phyloP scores from a whole-genome alignment of 768 basidiomycete genomes.

The Leccinellum luteum region DNA sequence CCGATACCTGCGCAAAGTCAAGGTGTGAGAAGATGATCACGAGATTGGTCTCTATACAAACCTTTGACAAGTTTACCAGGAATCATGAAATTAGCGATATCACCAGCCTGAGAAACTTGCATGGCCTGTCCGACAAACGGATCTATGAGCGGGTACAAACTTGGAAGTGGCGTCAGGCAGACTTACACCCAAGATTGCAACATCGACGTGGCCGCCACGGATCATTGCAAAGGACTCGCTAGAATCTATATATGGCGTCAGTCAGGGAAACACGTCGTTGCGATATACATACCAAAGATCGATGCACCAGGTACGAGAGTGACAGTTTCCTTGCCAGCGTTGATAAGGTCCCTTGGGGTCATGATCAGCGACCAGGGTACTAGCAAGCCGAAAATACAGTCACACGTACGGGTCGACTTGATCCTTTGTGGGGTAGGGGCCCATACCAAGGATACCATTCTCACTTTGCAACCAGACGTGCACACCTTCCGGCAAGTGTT shows the following conservation, averaged over 20 bases:
- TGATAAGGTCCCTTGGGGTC: conserved; percentile 73
- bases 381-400: background rate
- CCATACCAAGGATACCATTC: conserved; percentile 88
- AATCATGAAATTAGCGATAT: conserved; percentile 98
- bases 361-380: conserved; percentile 1
- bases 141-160: conserved; percentile 1
- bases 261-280: background rate
- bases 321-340: conserved; percentile 93
- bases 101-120: conserved; percentile 91
- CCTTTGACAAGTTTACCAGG: conserved; percentile 91
- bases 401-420: conserved; percentile 73
- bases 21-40: conserved; percentile 8
- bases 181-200: conserved; percentile 87
- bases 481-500: conserved; percentile 68
- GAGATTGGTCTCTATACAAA: conserved; percentile 16
- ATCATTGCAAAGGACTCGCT: conserved; percentile 97
- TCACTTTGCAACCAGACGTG: conserved; percentile 91
- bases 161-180: background rate
- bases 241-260: conserved; percentile 48
- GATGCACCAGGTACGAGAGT: conserved; percentile 91
- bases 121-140: conserved; percentile 59
- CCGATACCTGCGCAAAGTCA: conserved; percentile 64
- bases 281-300: conserved; percentile 65
- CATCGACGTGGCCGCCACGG: conserved; percentile 92
- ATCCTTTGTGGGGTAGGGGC: conserved; percentile 81